These are phyloP conservation scores for Mitragyna speciosa DNA, from an alignment of 257 asterid genomes.

Conservation along the genomic window DNA sequence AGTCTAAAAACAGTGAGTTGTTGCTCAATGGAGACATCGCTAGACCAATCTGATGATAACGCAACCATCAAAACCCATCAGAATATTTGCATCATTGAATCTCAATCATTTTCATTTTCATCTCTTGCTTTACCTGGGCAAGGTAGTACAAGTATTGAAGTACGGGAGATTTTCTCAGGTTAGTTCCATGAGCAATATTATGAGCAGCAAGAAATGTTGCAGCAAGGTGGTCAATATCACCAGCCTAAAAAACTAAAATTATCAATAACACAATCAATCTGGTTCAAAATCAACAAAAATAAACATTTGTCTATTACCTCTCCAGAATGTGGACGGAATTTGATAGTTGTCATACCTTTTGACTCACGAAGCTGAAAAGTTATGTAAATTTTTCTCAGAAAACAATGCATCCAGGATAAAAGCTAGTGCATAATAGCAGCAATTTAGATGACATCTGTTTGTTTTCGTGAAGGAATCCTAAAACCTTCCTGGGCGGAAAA, in stretches of 20 bases:
- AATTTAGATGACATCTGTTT: background rate
- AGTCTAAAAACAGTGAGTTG: constrained; percentile 91
- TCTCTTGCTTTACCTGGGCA: constrained; percentile 67
- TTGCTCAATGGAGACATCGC: constrained; percentile 99
- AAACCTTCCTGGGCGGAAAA: background rate
- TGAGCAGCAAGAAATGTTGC: constrained; percentile 89
- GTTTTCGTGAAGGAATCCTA: background rate
- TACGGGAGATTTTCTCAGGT: constrained; percentile 91
- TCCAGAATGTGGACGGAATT: constrained; percentile 97
- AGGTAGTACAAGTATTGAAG: constrained; percentile 89
- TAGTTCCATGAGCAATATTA: constrained; percentile 93
- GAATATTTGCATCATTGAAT: constrained; percentile 8
- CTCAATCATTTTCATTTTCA: constrained; percentile 11
- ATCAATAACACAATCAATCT: constrained; percentile 11
- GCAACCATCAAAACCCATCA: constrained; percentile 20
- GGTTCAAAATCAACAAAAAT: constrained; percentile 10
- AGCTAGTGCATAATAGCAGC: background rate
- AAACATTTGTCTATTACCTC: constrained; percentile 53
- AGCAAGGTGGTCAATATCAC: constrained; percentile 96
- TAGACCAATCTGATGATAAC: constrained; percentile 78
- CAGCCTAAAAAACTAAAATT: constrained; percentile 60
- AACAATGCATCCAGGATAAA: background rate
- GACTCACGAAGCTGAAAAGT: constrained; percentile 88
- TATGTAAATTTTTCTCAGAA: constrained; percentile 18
- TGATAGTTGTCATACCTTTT: constrained; percentile 91